Evolutionary conservation across 306 rosid genomes (phyloP).

Genomic region (Psophocarpus tetragonolobus): DNA sequence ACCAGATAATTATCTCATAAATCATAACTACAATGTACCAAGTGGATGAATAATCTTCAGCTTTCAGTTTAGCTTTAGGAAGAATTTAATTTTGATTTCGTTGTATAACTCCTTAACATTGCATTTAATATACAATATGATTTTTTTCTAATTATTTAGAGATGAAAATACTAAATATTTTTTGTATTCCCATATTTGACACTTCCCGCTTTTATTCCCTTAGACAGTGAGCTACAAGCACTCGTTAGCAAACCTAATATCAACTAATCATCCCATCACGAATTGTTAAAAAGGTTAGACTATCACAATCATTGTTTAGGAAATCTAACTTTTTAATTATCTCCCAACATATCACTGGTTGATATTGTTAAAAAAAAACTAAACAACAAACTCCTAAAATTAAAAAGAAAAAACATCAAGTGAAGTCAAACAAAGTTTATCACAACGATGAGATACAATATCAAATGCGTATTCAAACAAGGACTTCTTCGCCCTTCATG

Average conservation of each 20-base stretch:
- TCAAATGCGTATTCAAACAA: neutral
- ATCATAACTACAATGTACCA: neutral
- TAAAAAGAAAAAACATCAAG: neutral
- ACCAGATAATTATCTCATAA: neutral
- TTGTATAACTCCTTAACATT: neutral
- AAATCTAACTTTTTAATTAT: neutral
- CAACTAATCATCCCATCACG: neutral
- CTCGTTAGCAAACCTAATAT: neutral
- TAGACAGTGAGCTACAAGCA: neutral
- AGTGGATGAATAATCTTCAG: conserved; percentile 1
- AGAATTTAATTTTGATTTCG: neutral
- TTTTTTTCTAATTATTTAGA: neutral
- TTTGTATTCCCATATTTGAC: neutral
- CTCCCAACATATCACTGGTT: neutral
- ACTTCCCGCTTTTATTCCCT: neutral
- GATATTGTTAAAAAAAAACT: neutral
- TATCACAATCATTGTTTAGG: neutral
- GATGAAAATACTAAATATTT: neutral
- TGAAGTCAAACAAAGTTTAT: neutral
- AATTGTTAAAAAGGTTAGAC: neutral
- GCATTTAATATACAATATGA: neutral
- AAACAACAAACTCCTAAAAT: neutral
- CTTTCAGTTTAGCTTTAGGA: neutral
- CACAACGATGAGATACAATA: neutral
- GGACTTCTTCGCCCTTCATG: neutral